Evolutionary conservation across 495 filamentous ascomycete genomes (phyloP).

Genomic region (Trichoderma erinaceum): DNA sequence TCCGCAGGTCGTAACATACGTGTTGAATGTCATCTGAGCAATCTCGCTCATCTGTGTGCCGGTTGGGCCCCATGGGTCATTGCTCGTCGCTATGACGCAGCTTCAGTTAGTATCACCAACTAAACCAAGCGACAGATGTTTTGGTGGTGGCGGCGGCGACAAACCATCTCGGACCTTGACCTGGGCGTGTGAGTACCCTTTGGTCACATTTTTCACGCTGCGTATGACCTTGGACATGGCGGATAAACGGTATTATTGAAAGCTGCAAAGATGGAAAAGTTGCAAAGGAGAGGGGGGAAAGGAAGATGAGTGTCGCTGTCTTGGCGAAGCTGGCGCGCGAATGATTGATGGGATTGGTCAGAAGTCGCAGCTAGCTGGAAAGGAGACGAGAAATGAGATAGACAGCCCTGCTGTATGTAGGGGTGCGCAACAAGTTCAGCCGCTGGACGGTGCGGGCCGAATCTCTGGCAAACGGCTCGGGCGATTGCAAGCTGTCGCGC

Average conservation of each 20-base stretch:
- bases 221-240: constrained; percentile 94
- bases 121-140: not conserved
- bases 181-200: constrained; percentile 95
- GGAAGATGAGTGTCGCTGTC: not conserved
- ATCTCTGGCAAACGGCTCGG: not conserved
- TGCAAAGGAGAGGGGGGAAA: not conserved
- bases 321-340: not conserved
- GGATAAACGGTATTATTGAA: not conserved
- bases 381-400: not conserved
- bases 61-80: constrained; percentile 98
- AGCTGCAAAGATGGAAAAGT: not conserved
- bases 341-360: not conserved
- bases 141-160: constrained; percentile 33
- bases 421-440: not conserved
- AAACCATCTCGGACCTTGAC: constrained; percentile 99
- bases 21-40: constrained; percentile 92
- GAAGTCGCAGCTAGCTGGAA: constrained; percentile 5
- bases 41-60: constrained; percentile 99
- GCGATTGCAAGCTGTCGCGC: not conserved
- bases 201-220: constrained; percentile 99
- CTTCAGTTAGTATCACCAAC: not conserved
- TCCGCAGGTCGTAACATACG: constrained; percentile 51
- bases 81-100: constrained; percentile 73
- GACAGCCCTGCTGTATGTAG: not conserved
- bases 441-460: not conserved